Conservation (phyloP, 257 asterid species). For the Nemophila menziesii region DNA sequence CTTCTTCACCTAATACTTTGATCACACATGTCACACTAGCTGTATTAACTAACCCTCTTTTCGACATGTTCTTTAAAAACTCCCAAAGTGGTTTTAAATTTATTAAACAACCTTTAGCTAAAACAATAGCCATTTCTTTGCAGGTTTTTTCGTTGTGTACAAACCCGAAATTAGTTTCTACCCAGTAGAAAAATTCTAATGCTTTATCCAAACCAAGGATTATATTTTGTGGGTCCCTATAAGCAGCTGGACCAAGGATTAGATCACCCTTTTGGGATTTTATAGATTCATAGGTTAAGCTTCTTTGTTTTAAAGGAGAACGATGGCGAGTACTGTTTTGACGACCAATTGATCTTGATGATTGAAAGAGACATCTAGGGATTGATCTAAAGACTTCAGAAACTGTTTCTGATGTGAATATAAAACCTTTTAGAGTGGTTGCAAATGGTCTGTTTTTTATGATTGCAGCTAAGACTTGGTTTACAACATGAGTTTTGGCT, state of each 20-base stretch:
- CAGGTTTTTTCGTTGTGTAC: constrained; percentile 67
- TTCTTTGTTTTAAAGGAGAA: constrained; percentile 62
- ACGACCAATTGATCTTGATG: constrained; percentile 73
- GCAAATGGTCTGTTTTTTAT: constrained; percentile 54
- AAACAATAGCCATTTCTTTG: constrained; percentile 73
- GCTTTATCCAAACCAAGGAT: constrained; percentile 67
- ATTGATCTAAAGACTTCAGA: constrained; percentile 55
- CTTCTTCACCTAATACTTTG: constrained; percentile 76
- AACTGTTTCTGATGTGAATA: constrained; percentile 55
- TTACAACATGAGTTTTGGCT: constrained; percentile 16
- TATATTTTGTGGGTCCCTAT: constrained; percentile 47
- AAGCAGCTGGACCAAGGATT: constrained; percentile 80
- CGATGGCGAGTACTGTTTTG: constrained; percentile 70
- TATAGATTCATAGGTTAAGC: constrained; percentile 33
- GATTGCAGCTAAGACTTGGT: constrained; percentile 49
- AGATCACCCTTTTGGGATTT: constrained; percentile 37
- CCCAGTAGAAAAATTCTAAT: constrained; percentile 74
- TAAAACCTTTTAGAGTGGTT: constrained; percentile 6
- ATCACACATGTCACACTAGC: constrained; percentile 65
- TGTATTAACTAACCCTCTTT: constrained; percentile 54
- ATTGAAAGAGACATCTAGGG: constrained; percentile 59
- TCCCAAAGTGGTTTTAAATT: constrained; percentile 56
- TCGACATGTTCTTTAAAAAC: constrained; percentile 70
- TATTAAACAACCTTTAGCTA: constrained; percentile 45
- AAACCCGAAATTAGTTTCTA: constrained; percentile 44